Evolutionary conservation across 352 stramenopile genomes (phyloP), one percentile per base, ranked within the genome.

Genomic region (Phytophthora lateralis): DNA sequence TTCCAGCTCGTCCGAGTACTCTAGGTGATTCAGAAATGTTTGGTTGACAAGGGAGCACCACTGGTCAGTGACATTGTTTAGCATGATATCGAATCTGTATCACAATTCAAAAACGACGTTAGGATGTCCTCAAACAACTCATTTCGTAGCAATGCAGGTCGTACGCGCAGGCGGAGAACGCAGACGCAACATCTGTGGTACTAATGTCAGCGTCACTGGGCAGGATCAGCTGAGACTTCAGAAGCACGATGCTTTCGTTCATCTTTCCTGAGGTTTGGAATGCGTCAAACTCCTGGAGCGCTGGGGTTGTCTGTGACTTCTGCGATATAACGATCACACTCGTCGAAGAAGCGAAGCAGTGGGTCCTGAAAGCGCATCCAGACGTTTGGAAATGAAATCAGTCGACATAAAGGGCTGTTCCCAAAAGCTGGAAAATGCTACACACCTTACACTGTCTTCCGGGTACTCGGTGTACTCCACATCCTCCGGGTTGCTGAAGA

Each of bases 1-100:
- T 54, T 89, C 77, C 9, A 94, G 60, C 39, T 94, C 85, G 15
- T 85, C 78, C 1, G 71, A 64, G 52, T 82, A 94, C 66, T 94
- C 85, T 2, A 89, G 20, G 10, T 55, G 60, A 9, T 78, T 55
- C 17, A 91, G 49, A 35, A 80, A 73, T 15, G 55, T 44, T 32
- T 71, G 56, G 4, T 63, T 52, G 24, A 91, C 68, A 35, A 91
- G 63, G 15, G 80, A 72, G 64, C 85, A 94, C 85, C 82, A 94
- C 20, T 90, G 61, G 24, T 61, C 57, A 1, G 49, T 73, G 26
- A 69, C 59, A 24, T 71, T 73, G 52, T 83, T 86, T 32, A 94
- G 55, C 37, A 81, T 76, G 4, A 89, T 43, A 29, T 94, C 85
- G 30, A 91, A 92, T 1, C 78, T 87, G 45, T 7, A 15, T 0